Conservation (phyloP, 1,284 basidiomycete species). For the Leucoagaricus sp. region DNA sequence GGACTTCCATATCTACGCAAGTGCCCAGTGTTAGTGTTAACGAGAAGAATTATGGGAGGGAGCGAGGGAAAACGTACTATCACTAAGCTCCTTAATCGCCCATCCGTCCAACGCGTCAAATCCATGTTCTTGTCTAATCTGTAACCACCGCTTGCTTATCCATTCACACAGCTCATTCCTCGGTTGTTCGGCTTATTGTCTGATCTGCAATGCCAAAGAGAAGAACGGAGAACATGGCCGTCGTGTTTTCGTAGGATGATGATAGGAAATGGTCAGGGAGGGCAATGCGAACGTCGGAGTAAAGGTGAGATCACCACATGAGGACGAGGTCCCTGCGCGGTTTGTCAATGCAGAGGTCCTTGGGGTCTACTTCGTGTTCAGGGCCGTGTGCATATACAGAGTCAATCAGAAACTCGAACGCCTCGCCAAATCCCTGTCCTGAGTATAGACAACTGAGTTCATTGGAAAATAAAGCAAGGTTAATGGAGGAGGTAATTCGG, state of each 20-base stretch:
- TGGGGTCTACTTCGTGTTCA: conserved; percentile 46
- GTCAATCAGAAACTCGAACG: conserved; percentile 89
- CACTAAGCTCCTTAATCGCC: conserved; percentile 86
- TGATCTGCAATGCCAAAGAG: conserved; percentile 61
- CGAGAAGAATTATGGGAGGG: conserved; percentile 7
- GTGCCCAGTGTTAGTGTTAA: conserved; percentile 49
- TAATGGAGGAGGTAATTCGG: conserved; percentile 66
- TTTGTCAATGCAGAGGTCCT: conserved; percentile 79
- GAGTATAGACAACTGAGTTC: conserved; percentile 92
- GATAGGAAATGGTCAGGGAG: conserved; percentile 66
- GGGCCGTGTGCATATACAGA: conserved; percentile 52
- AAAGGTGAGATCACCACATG: conserved; percentile 94
- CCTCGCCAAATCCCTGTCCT: conserved; percentile 85
- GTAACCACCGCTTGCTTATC: conserved; percentile 72
- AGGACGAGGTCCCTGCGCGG: conserved; percentile 89
- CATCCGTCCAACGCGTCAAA: conserved; percentile 83
- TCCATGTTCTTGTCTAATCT: conserved; percentile 75
- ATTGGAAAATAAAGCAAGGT: conserved; percentile 77
- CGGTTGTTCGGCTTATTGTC: conserved; percentile 71
- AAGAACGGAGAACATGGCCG: conserved; percentile 84
- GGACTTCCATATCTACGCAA: too few relatives aligned
- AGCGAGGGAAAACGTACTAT: conserved; percentile 72
- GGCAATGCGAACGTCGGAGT: conserved; percentile 85
- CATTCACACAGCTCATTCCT: conserved; percentile 69
- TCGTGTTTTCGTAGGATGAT: conserved; percentile 57